Percentiles rank a stretch among this genome's conserved stretches.
Evolutionary conservation across 345 rosid genomes (phyloP).

Genomic region (Eucalyptus regnans): DNA sequence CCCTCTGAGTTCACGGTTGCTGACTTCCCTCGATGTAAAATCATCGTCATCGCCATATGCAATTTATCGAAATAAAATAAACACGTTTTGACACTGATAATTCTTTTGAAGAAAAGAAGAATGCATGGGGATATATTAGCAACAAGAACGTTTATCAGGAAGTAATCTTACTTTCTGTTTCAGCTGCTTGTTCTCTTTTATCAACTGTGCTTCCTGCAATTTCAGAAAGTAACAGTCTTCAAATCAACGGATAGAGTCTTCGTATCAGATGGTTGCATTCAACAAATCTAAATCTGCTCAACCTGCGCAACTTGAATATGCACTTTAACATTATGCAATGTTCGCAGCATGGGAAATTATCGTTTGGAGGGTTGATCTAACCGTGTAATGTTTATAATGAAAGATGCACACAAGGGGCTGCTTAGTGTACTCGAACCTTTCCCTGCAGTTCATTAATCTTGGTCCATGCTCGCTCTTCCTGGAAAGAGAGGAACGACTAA

Average conservation of each 20-base stretch:
- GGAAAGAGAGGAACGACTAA: neutral
- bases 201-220: neutral
- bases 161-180: neutral
- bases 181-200: neutral
- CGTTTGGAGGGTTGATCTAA: neutral
- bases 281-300: neutral
- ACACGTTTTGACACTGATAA: neutral
- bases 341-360: neutral
- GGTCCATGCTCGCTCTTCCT: neutral
- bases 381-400: neutral
- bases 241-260: neutral
- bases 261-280: neutral
- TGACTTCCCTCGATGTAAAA: neutral
- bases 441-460: neutral
- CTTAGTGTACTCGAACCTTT: neutral
- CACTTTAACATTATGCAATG: neutral
- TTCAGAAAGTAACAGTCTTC: neutral
- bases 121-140: neutral
- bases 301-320: neutral
- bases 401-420: neutral
- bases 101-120: neutral
- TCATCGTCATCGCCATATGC: neutral
- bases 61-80: neutral
- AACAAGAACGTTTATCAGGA: neutral
- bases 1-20: neutral